Conservation (phyloP, 2,329 filamentous ascomycete species). For the Ilyonectria destructans region DNA sequence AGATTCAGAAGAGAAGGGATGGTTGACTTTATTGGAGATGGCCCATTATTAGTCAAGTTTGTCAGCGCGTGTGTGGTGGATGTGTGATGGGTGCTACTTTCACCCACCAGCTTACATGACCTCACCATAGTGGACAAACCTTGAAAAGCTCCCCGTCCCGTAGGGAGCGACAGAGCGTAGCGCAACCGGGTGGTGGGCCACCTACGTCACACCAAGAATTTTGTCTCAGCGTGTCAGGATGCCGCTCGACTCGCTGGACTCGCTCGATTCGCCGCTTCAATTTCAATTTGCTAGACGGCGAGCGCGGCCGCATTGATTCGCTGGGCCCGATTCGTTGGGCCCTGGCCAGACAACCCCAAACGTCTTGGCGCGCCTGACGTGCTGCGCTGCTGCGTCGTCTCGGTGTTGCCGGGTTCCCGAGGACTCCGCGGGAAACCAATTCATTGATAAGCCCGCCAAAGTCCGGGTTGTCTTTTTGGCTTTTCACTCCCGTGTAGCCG, state of each 20-base stretch:
- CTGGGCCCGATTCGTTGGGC: background rate
- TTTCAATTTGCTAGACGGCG: background rate
- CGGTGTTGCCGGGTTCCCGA: background rate
- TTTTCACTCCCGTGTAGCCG: background rate
- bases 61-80: constrained; percentile 5
- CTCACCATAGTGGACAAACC: background rate
- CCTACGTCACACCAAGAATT: background rate
- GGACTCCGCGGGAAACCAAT: background rate
- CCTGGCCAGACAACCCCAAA: background rate
- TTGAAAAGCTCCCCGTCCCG: background rate
- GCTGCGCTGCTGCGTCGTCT: background rate
- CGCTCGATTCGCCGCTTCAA: background rate
- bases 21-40: background rate
- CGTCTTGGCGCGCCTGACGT: background rate
- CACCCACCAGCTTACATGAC: constrained; percentile 5
- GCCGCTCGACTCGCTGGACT: background rate
- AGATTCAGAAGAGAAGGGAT: background rate
- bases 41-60: background rate
- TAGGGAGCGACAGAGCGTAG: too few relatives aligned
- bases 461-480: background rate
- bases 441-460: background rate
- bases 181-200: background rate
- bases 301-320: background rate
- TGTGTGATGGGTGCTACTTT: background rate
- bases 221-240: too few relatives aligned